phyloP scores from a whole-genome alignment of 495 filamentous ascomycete species.

The Aspergillus asperescens region DNA sequence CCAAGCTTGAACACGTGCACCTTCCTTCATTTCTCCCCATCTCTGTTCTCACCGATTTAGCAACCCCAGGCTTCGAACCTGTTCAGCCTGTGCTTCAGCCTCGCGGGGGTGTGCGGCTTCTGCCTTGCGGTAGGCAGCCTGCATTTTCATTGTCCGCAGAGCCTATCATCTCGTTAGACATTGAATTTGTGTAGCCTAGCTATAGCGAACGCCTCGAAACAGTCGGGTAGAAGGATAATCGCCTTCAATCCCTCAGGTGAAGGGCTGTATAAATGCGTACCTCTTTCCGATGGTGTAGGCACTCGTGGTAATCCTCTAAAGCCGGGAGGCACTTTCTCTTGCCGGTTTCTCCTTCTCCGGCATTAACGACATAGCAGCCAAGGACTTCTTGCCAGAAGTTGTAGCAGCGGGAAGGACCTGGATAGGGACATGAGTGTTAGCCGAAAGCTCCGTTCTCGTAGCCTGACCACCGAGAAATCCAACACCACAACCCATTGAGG shows the following conservation, averaged over 20 bases:
- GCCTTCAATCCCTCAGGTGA: neutral
- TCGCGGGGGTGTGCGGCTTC: conserved; percentile 71
- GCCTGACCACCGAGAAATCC: neutral
- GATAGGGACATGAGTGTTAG: conserved; percentile 26
- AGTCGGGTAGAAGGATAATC: neutral
- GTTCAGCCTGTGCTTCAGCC: conserved; percentile 64
- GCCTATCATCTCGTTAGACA: conserved; percentile 45
- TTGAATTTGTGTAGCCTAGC: neutral
- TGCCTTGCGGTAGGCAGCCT: conserved; percentile 81
- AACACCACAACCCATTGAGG: conserved; percentile 4
- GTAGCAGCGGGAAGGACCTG: conserved; percentile 89
- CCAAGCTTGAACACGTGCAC: neutral
- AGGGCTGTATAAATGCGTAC: conserved; percentile 45
- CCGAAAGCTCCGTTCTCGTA: conserved; percentile 18
- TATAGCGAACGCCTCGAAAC: neutral
- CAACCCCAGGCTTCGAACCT: conserved; percentile 79
- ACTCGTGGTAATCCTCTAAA: conserved; percentile 97
- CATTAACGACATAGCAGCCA: conserved; percentile 84
- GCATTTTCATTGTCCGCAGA: conserved; percentile 68
- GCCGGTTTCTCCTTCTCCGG: conserved; percentile 65
- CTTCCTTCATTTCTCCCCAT: conserved; percentile 37
- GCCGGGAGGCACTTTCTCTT: conserved; percentile 87
- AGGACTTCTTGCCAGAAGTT: conserved; percentile 97
- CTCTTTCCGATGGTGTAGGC: conserved; percentile 97
- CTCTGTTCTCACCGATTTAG: conserved; percentile 36